These are phyloP conservation scores for Puccinia coronata DNA, from an alignment of 1,284 basidiomycete genomes.

Conservation along the genomic window DNA sequence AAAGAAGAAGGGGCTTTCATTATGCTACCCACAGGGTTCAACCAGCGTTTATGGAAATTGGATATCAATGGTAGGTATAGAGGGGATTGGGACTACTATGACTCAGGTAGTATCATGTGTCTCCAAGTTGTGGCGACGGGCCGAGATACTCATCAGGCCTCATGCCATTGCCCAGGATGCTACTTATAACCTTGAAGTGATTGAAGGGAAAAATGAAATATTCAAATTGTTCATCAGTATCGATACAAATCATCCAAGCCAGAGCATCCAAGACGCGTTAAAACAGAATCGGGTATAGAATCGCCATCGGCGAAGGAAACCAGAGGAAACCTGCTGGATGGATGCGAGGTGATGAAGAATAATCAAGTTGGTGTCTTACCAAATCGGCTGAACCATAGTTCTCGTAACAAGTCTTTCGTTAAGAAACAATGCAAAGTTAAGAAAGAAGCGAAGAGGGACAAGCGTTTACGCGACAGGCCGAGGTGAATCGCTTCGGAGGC, in stretches of 20 bases:
- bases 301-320: background rate
- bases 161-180: background rate
- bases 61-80: background rate
- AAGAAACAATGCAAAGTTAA: background rate
- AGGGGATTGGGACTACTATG: background rate
- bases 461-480: background rate
- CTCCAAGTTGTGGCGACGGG: no score
- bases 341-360: conserved; percentile 20
- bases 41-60: background rate
- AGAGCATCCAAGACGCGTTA: background rate
- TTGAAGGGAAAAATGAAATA: background rate
- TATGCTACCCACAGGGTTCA: background rate
- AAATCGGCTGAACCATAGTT: background rate
- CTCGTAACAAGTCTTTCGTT: background rate
- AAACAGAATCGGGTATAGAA: conserved; percentile 6
- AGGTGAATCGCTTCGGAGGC: conserved; percentile 13
- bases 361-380: background rate
- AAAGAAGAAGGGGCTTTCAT: conserved; percentile 3
- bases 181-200: background rate
- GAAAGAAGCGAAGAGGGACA: conserved; percentile 8
- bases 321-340: background rate
- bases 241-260: background rate
- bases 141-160: background rate
- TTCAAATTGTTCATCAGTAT: background rate
- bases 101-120: background rate